Base-by-base conservation (phyloP, 179 eudicot species). In the Beta macrorhiza region DNA sequence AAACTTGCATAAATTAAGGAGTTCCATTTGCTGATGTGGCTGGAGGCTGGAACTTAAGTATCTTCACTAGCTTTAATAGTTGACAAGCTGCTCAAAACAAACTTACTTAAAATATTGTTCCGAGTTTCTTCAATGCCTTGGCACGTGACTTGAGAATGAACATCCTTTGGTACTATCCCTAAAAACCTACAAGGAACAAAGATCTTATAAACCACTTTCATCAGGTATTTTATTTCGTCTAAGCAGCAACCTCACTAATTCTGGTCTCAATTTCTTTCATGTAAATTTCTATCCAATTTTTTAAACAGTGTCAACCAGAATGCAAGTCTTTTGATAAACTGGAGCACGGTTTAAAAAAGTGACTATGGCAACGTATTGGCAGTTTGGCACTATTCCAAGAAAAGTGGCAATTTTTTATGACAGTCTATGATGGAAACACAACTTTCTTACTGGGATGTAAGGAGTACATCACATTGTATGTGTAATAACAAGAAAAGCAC, bases 81-180 rank as follows among this genome's bases (percentile, higher is more conserved):
- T 44, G 52, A 68, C 32, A 69, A 49, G 70, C 53, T 47, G 22
- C 74, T 67, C 76, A 29, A 77, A 9, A 10, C 12, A 20, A 45
- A 83, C 90, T 87, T 89, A 93, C 99, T 84, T 90, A 97, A 78
- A 95, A 93, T 79, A 95, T 89, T 32, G 87, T 87, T 75, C 99
- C 99, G 55, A 95, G 98, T 87, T 93, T 93, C 84, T 86, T 91
- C 93, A 95, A 87, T 65, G 89, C 98, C 83, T 77, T 90, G 22
- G 98, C 95, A 68, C 95, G 92, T 78, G 59, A 79, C 88, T 85
- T 89, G 64, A 92, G 94, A 84, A n/a, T n/a, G n/a, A n/a, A 86
- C 90, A 77, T 92, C 92, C 89, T 79, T 93, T 59, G 98, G 83
- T 87, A 62, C 91, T 74, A 86, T 95, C 98, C 86, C 82, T 92